Evolutionary conservation across 75 land plant genomes (phyloP).

Genomic region (Cupressus sempervirens): DNA sequence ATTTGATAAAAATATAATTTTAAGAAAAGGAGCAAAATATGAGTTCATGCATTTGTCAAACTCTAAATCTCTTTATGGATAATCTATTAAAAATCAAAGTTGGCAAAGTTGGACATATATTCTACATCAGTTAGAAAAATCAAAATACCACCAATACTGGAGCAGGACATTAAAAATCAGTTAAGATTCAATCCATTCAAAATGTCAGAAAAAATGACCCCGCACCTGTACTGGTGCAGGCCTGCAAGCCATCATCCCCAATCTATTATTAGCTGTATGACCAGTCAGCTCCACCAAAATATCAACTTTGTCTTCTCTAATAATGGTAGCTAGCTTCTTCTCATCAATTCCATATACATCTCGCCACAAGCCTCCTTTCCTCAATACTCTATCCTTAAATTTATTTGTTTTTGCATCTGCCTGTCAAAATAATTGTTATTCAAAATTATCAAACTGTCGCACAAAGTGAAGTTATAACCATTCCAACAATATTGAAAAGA

Average conservation of each 20-base stretch:
- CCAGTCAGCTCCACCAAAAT: conserved; percentile 97
- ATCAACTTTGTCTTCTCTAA: conserved; percentile 93
- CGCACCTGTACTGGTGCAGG: conserved; percentile 96
- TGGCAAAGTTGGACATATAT: neutral
- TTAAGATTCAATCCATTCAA: neutral
- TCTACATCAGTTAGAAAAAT: too few species aligned
- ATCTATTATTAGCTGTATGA: conserved; percentile 92
- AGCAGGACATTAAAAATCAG: too few species aligned
- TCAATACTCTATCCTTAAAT: conserved; percentile 78
- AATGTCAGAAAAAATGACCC: neutral
- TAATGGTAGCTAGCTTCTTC: conserved; percentile 87
- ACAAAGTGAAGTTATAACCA: neutral
- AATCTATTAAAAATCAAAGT: neutral
- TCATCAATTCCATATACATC: conserved; percentile 96
- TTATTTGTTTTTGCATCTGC: conserved; percentile 91
- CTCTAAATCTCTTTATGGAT: neutral
- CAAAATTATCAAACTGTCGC: neutral
- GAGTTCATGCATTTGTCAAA: neutral
- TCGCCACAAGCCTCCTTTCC: conserved; percentile 91
- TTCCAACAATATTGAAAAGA: neutral
- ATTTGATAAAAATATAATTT: too few species aligned
- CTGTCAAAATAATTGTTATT: conserved; percentile 29
- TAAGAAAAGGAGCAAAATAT: neutral
- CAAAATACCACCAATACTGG: neutral
- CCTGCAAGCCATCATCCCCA: conserved; percentile 92